phyloP scores from a whole-genome alignment of 305 asterid species.

The Plantago rigida region DNA sequence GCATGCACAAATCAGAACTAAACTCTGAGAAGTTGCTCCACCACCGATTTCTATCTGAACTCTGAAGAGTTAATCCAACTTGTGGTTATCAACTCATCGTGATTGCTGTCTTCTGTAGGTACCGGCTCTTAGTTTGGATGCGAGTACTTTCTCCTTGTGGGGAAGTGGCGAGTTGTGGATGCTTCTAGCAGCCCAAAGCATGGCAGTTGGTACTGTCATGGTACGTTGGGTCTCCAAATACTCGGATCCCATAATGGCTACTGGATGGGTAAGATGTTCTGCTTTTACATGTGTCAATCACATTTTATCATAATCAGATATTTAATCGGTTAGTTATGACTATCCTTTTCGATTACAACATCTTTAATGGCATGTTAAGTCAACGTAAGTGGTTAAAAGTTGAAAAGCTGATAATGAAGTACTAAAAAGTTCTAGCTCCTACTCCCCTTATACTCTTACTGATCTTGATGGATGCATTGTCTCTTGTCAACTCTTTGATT shows the following conservation, averaged over 20 bases:
- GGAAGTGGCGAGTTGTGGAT: slow-evolving; percentile 99
- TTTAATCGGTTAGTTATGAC: not conserved
- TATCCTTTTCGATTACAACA: not conserved
- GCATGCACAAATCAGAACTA: not conserved
- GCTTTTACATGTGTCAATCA: slow-evolving; percentile 12
- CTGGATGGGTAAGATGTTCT: slow-evolving; percentile 64
- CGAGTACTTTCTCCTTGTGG: slow-evolving; percentile 61
- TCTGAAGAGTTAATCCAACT: slow-evolving; percentile 17
- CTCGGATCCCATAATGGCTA: slow-evolving; percentile 71
- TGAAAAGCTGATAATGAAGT: too few relatives aligned
- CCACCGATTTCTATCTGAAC: slow-evolving; percentile 17
- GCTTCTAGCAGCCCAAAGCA: slow-evolving; percentile 98
- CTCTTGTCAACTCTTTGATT: too few relatives aligned
- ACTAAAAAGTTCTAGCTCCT: too few relatives aligned
- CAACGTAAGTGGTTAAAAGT: too few relatives aligned
- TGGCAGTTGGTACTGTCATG: slow-evolving; percentile 91
- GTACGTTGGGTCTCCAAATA: slow-evolving; percentile 91
- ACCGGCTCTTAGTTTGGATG: slow-evolving; percentile 56
- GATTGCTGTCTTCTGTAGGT: slow-evolving; percentile 39
- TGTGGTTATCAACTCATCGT: slow-evolving; percentile 21
- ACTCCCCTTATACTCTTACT: too few relatives aligned
- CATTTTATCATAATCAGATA: slow-evolving; percentile 7
- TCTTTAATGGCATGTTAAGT: not conserved
- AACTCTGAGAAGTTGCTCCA: not conserved
- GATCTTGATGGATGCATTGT: too few relatives aligned